Conservation (phyloP, 2,329 filamentous ascomycete species). For the Sporothrix dimorphospora region DNA sequence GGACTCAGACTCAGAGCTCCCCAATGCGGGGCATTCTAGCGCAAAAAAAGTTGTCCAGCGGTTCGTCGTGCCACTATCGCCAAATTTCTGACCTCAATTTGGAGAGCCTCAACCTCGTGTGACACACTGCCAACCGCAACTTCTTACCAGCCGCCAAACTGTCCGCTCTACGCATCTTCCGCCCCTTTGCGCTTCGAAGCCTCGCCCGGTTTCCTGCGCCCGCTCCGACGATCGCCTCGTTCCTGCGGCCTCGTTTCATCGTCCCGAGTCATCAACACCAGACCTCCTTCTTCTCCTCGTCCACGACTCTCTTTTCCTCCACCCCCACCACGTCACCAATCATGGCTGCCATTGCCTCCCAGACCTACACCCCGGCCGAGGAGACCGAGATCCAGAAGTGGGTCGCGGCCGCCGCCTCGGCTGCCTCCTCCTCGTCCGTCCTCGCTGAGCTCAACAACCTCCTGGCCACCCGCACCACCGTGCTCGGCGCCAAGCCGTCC, state of each 20-base stretch:
- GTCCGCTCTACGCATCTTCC: conserved; percentile 49
- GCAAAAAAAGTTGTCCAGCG: neutral
- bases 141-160: conserved; percentile 42
- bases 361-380: conserved; percentile 76
- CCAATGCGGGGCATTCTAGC: conserved; percentile 21
- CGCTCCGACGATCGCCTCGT: conserved; percentile 33
- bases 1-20: neutral
- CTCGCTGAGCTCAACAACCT: conserved; percentile 83
- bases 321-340: conserved; percentile 39
- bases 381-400: conserved; percentile 88
- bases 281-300: neutral
- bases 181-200: conserved; percentile 44
- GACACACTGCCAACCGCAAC: neutral
- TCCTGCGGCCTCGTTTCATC: neutral
- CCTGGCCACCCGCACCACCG: conserved; percentile 83
- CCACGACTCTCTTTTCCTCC: neutral
- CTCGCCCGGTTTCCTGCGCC: conserved; percentile 34
- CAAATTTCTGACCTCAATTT: neutral
- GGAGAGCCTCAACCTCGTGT: neutral
- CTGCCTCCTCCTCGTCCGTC: conserved; percentile 53
- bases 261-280: neutral
- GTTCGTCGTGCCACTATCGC: neutral
- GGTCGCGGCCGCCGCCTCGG: conserved; percentile 75
- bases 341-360: conserved; percentile 66
- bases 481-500: conserved; percentile 87